Conservation (phyloP, 1,284 basidiomycete species). For the Pseudozyma thailandica region DNA sequence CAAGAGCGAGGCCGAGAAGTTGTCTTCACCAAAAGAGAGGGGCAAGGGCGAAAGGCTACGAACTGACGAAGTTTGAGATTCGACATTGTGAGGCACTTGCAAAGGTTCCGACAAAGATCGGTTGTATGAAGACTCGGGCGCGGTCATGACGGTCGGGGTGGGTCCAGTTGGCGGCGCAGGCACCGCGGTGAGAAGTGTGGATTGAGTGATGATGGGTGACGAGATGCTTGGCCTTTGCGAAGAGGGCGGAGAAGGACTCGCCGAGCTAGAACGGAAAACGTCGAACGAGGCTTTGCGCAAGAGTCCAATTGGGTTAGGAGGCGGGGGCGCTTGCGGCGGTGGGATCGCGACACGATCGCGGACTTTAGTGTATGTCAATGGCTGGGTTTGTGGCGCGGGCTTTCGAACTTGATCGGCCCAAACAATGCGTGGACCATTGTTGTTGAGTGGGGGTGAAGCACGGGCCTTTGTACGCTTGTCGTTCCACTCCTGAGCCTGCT, state of each 20-base stretch:
- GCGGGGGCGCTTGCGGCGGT: constrained; percentile 14
- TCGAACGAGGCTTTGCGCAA: constrained; percentile 33
- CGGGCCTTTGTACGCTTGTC: constrained; percentile 19
- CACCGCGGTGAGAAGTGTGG: constrained; percentile 12
- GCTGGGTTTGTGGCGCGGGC: constrained; percentile 19
- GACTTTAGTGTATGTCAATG: constrained; percentile 33
- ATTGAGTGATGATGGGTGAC: constrained; percentile 26
- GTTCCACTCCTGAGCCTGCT: constrained; percentile 29
- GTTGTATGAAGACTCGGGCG: constrained; percentile 1
- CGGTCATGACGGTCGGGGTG: background rate
- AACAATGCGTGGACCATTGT: constrained; percentile 18
- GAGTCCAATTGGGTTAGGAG: constrained; percentile 15
- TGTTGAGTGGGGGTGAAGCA: constrained; percentile 11
- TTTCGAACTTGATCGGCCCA: constrained; percentile 46
- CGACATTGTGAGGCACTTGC: constrained; percentile 19
- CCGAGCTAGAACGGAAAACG: constrained; percentile 13
- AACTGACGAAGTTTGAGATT: constrained; percentile 15
- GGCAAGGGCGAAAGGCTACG: constrained; percentile 25
- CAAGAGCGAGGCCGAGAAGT: constrained; percentile 31
- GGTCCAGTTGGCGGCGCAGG: constrained; percentile 7
- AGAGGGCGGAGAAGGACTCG: constrained; percentile 10
- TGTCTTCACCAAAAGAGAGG: constrained; percentile 18
- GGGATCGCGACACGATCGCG: constrained; percentile 33
- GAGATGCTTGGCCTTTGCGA: constrained; percentile 15
- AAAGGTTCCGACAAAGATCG: constrained; percentile 18